phyloP scores from a whole-genome alignment of 257 asterid genomes.

The Dorcoceras hygrometricum region DNA sequence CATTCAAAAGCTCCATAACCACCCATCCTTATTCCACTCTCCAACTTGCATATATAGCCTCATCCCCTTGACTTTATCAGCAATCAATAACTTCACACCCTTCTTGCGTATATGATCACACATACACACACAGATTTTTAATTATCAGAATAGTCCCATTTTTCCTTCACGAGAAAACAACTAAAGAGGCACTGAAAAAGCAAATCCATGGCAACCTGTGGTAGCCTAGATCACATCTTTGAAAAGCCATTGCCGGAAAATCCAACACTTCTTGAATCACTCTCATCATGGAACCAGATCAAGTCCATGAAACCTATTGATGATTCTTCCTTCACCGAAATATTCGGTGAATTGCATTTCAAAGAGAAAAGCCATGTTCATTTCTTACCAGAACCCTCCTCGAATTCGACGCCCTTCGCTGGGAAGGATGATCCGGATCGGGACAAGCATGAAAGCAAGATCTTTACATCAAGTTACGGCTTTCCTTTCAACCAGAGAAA shows the following conservation, averaged over 20 bases:
- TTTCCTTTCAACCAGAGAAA: not conserved
- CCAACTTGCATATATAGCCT: constrained; percentile 51
- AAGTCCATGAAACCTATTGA: constrained; percentile 37
- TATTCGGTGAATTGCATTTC: constrained; percentile 69
- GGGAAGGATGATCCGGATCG: not conserved
- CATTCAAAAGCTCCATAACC: constrained; percentile 41
- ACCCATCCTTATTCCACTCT: constrained; percentile 44
- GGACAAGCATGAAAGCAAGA: constrained; percentile 10
- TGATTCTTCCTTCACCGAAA: constrained; percentile 52
- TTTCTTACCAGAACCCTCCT: not conserved
- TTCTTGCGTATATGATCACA: constrained; percentile 33
- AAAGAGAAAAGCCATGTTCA: constrained; percentile 33
- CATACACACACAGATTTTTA: constrained; percentile 10
- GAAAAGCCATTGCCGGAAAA: constrained; percentile 66
- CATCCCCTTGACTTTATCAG: constrained; percentile 46
- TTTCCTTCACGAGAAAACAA: too few relatives aligned
- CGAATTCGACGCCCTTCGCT: not conserved
- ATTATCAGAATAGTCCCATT: not conserved
- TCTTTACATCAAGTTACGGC: not conserved
- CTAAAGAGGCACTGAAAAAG: not conserved
- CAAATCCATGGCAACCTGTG: constrained; percentile 66
- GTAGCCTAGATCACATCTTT: constrained; percentile 71
- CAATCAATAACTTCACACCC: constrained; percentile 33
- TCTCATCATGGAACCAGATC: constrained; percentile 66
- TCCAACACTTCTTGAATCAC: constrained; percentile 55